A percentile compares a stretch with the other conserved stretches of the same genome.
Evolutionary conservation across 23 red algal genomes (phyloP).

Genomic region (Gracilaria vermiculophylla): DNA sequence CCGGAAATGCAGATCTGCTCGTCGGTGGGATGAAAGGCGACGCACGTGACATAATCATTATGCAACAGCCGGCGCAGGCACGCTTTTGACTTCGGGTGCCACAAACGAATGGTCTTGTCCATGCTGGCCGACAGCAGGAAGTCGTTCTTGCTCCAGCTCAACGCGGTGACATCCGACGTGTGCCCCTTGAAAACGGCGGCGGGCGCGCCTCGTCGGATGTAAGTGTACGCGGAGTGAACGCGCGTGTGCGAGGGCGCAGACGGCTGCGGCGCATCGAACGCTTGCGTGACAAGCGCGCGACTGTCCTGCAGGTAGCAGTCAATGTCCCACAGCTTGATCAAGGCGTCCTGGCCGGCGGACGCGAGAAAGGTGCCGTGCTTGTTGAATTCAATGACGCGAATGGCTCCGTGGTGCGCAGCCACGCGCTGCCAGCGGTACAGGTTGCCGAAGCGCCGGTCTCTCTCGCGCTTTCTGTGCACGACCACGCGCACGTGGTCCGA

Average conservation of each 20-base stretch:
- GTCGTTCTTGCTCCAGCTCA: slow-evolving; percentile 84
- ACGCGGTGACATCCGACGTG: slow-evolving; percentile 51
- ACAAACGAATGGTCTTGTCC: slow-evolving; percentile 91
- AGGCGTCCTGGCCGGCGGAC: slow-evolving; percentile 66
- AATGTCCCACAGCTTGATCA: slow-evolving; percentile 83
- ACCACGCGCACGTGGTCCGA: slow-evolving; percentile 68
- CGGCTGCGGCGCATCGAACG: neutral
- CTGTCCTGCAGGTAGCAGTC: slow-evolving; percentile 34
- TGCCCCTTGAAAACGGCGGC: slow-evolving; percentile 63
- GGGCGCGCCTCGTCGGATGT: slow-evolving; percentile 40
- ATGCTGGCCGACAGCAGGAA: slow-evolving; percentile 82
- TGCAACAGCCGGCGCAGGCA: slow-evolving; percentile 81
- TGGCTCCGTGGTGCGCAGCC: slow-evolving; percentile 69
- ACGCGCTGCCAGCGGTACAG: slow-evolving; percentile 79
- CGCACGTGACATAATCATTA: slow-evolving; percentile 82
- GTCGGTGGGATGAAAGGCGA: slow-evolving; percentile 83
- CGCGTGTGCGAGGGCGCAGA: neutral
- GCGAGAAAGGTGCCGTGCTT: slow-evolving; percentile 69
- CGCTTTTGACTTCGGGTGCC: slow-evolving; percentile 75
- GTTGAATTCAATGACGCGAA: slow-evolving; percentile 81
- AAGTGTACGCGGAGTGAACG: slow-evolving; percentile 35
- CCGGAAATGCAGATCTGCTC: slow-evolving; percentile 91
- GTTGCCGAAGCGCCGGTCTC: slow-evolving; percentile 50
- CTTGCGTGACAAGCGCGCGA: neutral
- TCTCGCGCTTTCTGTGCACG: slow-evolving; percentile 45